These are phyloP conservation scores for Globisporangium lucens DNA, from an alignment of 352 stramenopile species.

Conservation along the genomic window DNA sequence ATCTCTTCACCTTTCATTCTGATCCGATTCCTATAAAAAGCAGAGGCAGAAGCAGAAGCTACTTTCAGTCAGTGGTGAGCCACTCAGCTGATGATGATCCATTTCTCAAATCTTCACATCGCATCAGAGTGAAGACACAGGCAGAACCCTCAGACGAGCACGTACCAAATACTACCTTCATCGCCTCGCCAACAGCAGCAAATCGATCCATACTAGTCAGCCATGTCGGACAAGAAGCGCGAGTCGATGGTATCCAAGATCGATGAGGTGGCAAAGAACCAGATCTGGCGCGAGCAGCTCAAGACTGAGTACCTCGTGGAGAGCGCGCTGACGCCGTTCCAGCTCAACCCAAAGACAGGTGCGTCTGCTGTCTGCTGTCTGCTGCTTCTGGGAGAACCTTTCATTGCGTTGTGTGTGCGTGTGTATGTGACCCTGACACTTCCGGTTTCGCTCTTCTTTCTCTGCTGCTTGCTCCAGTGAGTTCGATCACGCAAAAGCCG, in stretches of 20 bases:
- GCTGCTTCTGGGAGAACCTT: no score
- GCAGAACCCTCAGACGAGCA: neutral
- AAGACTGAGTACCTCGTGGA: conserved; percentile 83
- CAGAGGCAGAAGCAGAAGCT: neutral
- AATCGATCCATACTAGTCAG: neutral
- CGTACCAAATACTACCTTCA: neutral
- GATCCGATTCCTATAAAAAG: conserved; percentile 1
- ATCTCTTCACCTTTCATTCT: neutral
- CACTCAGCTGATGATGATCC: neutral
- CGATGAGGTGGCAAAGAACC: conserved; percentile 81
- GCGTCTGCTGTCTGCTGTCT: conserved; percentile 12
- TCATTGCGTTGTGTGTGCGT: neutral
- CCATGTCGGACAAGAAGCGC: conserved; percentile 73
- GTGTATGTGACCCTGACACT: neutral
- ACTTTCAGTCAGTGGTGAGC: neutral
- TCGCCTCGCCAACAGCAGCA: neutral
- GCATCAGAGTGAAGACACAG: neutral
- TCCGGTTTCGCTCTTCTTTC: no score
- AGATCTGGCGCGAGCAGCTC: conserved; percentile 88
- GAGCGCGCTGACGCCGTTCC: conserved; percentile 69
- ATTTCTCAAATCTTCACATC: conserved; percentile 2
- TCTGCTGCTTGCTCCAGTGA: conserved; percentile 36
- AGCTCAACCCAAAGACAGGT: conserved; percentile 84
- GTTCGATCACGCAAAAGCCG: conserved; percentile 70
- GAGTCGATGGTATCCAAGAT: conserved; percentile 79